Conservation (phyloP, 495 filamentous ascomycete genomes). For the Aspergillus panamensis region DNA sequence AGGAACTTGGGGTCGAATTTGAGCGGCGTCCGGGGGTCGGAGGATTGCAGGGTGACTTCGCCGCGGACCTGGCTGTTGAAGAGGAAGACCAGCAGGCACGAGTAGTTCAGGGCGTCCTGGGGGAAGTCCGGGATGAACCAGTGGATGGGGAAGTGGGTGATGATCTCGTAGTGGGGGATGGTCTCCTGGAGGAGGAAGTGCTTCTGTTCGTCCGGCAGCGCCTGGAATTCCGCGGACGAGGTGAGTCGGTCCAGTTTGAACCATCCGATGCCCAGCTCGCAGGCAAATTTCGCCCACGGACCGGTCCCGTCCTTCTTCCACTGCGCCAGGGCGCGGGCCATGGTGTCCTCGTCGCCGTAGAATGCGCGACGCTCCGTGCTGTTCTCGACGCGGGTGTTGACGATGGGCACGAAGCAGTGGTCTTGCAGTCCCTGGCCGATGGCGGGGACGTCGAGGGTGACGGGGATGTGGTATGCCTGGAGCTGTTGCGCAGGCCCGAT, state of each 20-base stretch:
- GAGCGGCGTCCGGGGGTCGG: constrained; percentile 48
- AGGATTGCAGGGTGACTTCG: constrained; percentile 48
- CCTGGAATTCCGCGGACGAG: constrained; percentile 37
- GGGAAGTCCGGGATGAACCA: not conserved
- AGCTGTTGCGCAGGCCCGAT: constrained; percentile 56
- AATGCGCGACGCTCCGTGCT: constrained; percentile 34
- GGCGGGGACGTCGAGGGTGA: constrained; percentile 44
- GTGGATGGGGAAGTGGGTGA: constrained; percentile 2
- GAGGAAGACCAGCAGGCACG: not conserved
- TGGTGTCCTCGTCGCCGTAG: constrained; percentile 29
- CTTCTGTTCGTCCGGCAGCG: constrained; percentile 23
- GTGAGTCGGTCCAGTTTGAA: constrained; percentile 46
- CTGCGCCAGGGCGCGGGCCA: constrained; percentile 28
- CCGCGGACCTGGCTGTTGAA: constrained; percentile 36
- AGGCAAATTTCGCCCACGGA: constrained; percentile 36
- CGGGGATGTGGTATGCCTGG: constrained; percentile 46
- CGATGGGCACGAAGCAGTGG: constrained; percentile 36
- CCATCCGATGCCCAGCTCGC: constrained; percentile 48
- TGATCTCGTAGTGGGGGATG: not conserved
- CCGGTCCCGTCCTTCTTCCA: constrained; percentile 47
- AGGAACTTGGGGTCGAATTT: constrained; percentile 54
- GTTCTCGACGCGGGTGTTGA: constrained; percentile 25
- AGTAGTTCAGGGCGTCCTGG: not conserved
- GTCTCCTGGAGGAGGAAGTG: not conserved
- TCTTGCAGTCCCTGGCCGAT: constrained; percentile 60